Evolutionary conservation across 805 yeast genomes (phyloP).

Genomic region (Cyberlindnera lachancei): DNA sequence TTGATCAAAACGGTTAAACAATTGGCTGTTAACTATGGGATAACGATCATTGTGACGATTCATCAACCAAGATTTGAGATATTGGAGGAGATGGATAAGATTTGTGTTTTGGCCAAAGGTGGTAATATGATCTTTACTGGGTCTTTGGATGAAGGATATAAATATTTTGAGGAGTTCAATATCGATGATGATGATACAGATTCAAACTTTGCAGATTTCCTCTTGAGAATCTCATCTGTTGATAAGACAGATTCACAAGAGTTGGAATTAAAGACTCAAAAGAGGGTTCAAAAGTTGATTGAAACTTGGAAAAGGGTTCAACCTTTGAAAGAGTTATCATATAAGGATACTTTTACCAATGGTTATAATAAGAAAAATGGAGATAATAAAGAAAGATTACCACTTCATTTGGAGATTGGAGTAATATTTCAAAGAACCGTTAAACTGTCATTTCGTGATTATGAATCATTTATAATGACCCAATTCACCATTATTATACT

Average conservation of each 20-base stretch:
- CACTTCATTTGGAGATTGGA: constrained; percentile 35
- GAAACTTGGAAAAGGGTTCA: constrained; percentile 10
- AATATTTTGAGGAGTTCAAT: constrained; percentile 43
- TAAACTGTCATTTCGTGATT: constrained; percentile 43
- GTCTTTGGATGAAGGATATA: constrained; percentile 39
- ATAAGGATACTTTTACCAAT: constrained; percentile 13
- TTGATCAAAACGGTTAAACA: constrained; percentile 54
- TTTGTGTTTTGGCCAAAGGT: constrained; percentile 64
- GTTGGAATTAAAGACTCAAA: constrained; percentile 25
- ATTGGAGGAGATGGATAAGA: constrained; percentile 55
- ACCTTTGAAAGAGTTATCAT: neutral
- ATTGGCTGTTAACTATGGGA: constrained; percentile 47
- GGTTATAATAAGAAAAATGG: constrained; percentile 1
- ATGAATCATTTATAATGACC: constrained; percentile 37
- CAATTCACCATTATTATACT: constrained; percentile 38
- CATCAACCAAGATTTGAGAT: constrained; percentile 85
- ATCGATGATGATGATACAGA: constrained; percentile 22
- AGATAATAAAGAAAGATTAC: constrained; percentile 19
- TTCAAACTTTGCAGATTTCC: constrained; percentile 53
- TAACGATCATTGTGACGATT: constrained; percentile 67
- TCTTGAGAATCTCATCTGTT: constrained; percentile 50
- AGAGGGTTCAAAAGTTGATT: constrained; percentile 21
- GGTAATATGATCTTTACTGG: constrained; percentile 38
- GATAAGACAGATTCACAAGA: constrained; percentile 34
- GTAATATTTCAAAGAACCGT: constrained; percentile 40